phyloP scores from a whole-genome alignment of 164 flowering plant species.

The Brasenia schreberi region DNA sequence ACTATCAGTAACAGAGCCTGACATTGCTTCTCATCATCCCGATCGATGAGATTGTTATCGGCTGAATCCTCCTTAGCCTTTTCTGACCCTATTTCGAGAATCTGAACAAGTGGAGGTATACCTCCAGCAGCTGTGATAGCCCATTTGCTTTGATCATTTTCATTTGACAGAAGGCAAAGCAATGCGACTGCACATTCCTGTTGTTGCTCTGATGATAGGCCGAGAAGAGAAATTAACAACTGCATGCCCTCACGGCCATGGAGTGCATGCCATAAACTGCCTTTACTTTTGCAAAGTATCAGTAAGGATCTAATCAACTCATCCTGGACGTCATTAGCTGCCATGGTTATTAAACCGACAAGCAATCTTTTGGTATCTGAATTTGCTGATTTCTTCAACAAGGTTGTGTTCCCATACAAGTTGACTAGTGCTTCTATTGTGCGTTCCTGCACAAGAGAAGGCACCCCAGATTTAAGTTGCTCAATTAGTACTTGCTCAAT shows the following conservation, averaged over 20 bases:
- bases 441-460: conserved; percentile 80
- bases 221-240: conserved; percentile 91
- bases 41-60: too few species aligned
- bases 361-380: conserved; percentile 85
- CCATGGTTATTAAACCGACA: too few species aligned
- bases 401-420: conserved; percentile 73
- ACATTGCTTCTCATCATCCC: too few species aligned
- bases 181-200: conserved; percentile 93
- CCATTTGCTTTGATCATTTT: conserved; percentile 98
- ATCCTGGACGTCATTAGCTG: conserved; percentile 80
- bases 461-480: conserved; percentile 61
- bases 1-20: too few species aligned
- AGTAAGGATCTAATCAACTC: conserved; percentile 76
- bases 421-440: conserved; percentile 97
- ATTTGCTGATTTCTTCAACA: conserved; percentile 50
- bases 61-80: conserved; percentile 97
- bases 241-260: conserved; percentile 98
- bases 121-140: conserved; percentile 99
- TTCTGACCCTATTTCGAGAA: conserved; percentile 84
- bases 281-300: conserved; percentile 59
- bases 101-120: too few species aligned
- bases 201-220: conserved; percentile 89
- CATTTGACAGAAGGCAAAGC: conserved; percentile 72
- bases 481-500: conserved; percentile 71
- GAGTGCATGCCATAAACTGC: conserved; percentile 84